Base-by-base conservation (phyloP, 495 filamentous ascomycete genomes). In the Trichoderma virens region DNA sequence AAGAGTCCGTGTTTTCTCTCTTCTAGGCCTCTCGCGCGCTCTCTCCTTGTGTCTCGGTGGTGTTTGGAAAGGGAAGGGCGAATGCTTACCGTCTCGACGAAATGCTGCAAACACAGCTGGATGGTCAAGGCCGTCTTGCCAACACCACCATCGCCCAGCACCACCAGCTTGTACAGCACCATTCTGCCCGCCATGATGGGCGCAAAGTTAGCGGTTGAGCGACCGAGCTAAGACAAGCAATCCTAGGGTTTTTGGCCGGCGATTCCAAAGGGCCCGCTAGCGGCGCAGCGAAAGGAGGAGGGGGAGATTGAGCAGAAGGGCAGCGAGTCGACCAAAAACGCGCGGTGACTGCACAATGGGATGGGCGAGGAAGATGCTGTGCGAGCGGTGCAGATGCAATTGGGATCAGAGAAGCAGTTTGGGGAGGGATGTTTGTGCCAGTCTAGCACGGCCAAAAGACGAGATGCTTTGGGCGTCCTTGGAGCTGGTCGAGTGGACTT, bases 151-250 rank as follows among this genome's bases (percentile, higher is more conserved):
- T 82, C 80, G 31, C 94, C 94, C 38, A 98, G 84, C 80, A 98
- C 94, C 84, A 98, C 94, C 84, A 98, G 79, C 77, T 98, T 98
- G 79, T 98, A 97, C 73, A 97, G 80, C 71, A 92, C 96, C 93
- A 97, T 96, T 83, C 94, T 82, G 66, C 81, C 81, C 77, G 82
- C 79, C 82, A 85, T 85, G 59, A 71, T 75, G 72, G 67, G 67
- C 60, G 59, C 51, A 30, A 51, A 59, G 60, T 59, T 18, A 56
- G 60, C 20, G 51, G 51, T 56, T 27, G 51, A 56, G 51, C 51
- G 20, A 16, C 51, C 51, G 51, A 56, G 51, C 51, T 56, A 27
- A 30, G 51, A 56, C 23, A 18, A 16, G 25, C 51, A 56, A 56
- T 56, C 51, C 51, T 56, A 30, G 27, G 51, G 51, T 56, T 30